Base-by-base conservation (phyloP, 169 alveolate genomes). In the Theileria parva region DNA sequence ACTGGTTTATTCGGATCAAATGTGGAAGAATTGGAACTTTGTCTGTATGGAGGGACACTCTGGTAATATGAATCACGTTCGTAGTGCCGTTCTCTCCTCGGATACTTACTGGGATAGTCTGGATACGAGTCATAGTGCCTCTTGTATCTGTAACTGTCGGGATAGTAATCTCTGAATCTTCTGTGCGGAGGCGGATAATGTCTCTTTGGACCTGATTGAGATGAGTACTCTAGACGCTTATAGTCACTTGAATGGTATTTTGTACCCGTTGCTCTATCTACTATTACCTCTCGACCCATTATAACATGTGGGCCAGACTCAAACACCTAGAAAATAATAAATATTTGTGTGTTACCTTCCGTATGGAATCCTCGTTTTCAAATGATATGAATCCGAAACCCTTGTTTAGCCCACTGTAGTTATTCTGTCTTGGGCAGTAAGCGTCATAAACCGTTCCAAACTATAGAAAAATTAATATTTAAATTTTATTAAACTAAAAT, bases 341-440 rank as follows among this genome's bases (percentile, higher is more conserved):
- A 12, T 32, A 11, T 28, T 15, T 30, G 2, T 25, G 0, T 15
- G 80, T 23, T 12, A 89, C 94, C 75, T 70, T 77, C 61, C 76
- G 48, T 69, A 89, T 57, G 9, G 81, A 75, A 8, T 13, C 84
- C 50, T 89, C 92, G 27, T 81, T 80, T 19, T 90, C 91, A 39
- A 91, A 91, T 0, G 95, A 91, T 17, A 91, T 92, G 28, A 91
- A 91, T 19, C 95, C 95, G 72, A 91, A 91, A 15, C 95, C 95
- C 68, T 91, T 91, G 72, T 91, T 91, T 28, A 80, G 72, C 0
- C 66, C 34, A 9, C 91, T 65, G 68, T 87, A 85, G 32, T 70
- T 64, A 11, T 74, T 86, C 19, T 87, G 86, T 21, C 73, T 0
- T 21, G 92, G 92, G 5, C 76, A 61, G 81, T 87, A 86, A 2